phyloP scores from a whole-genome alignment of 2,329 filamentous ascomycete species.

The Simplicillium aogashimaense region DNA sequence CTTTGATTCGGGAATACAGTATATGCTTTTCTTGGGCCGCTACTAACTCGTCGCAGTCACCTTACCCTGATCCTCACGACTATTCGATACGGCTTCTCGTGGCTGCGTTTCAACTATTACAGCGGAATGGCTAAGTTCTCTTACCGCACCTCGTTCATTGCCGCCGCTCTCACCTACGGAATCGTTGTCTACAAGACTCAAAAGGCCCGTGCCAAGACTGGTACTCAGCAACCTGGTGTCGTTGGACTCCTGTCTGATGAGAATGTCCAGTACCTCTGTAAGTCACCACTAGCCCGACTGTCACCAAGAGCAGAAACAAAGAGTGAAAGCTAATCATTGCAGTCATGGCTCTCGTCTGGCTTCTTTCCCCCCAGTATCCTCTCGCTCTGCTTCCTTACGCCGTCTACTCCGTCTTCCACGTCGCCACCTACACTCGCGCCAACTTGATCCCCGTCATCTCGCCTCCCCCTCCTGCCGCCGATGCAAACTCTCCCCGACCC shows the following conservation, averaged over 20 bases:
- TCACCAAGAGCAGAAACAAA: background rate
- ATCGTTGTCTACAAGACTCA: conserved; percentile 99
- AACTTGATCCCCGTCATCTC: conserved; percentile 84
- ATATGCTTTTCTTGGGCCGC: conserved; percentile 2
- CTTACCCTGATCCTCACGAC: conserved; percentile 76
- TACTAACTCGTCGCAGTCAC: conserved; percentile 48
- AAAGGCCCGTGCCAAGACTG: conserved; percentile 71
- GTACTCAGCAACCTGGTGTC: conserved; percentile 48
- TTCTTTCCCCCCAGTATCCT: conserved; percentile 80
- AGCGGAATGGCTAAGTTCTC: conserved; percentile 67
- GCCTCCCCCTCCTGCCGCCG: conserved; percentile 50
- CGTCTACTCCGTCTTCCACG: conserved; percentile 97
- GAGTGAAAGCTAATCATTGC: conserved; percentile 10
- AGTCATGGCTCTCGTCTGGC: conserved; percentile 95
- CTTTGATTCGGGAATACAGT: background rate
- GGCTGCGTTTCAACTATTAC: conserved; percentile 81
- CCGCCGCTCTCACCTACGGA: conserved; percentile 86
- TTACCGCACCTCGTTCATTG: conserved; percentile 84
- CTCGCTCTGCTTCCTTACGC: conserved; percentile 88
- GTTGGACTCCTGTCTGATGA: conserved; percentile 71
- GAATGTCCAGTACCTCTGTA: conserved; percentile 96
- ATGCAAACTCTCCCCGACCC: conserved; percentile 45
- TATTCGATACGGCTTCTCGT: conserved; percentile 74
- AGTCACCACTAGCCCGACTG: conserved; percentile 24
- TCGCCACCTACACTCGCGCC: conserved; percentile 89